A percentile compares a stretch with the other conserved stretches of the same genome.
Conservation (phyloP, 345 rosid species). For the Euphorbia lathyris region DNA sequence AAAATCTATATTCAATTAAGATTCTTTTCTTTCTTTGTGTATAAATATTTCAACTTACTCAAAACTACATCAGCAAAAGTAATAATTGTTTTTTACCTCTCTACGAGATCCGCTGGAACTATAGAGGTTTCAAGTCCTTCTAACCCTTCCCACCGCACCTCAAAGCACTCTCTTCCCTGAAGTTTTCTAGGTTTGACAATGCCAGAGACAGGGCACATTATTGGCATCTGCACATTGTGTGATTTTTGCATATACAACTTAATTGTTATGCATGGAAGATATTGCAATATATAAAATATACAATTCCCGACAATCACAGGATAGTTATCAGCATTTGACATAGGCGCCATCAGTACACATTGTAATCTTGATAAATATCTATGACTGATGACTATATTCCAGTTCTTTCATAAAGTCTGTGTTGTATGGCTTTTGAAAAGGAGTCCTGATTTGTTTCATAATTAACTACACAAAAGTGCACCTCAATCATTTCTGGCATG, state of each 20-base stretch:
- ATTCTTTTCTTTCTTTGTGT: neutral
- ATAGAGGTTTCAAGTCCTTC: slow-evolving; percentile 62
- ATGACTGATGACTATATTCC: neutral
- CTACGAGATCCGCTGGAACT: slow-evolving; percentile 75
- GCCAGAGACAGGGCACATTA: slow-evolving; percentile 70
- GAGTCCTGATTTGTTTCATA: neutral
- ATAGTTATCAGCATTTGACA: neutral
- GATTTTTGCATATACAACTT: neutral
- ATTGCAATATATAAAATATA: neutral
- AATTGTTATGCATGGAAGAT: neutral
- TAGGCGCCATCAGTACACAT: neutral
- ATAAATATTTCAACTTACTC: neutral
- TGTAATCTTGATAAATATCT: neutral
- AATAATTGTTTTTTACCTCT: slow-evolving; percentile 43
- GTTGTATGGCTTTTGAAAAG: neutral
- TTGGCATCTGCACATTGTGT: slow-evolving; percentile 49
- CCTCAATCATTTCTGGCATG: neutral
- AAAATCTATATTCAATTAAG: neutral
- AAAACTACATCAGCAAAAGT: neutral
- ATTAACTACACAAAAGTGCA: neutral
- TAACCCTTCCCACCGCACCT: slow-evolving; percentile 67
- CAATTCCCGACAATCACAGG: neutral
- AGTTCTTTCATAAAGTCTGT: neutral
- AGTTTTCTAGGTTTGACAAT: slow-evolving; percentile 66
- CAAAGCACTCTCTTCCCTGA: slow-evolving; percentile 70